These are phyloP conservation scores for Rhodamnia rubescens DNA, from an alignment of 345 rosid genomes.

Conservation along the genomic window DNA sequence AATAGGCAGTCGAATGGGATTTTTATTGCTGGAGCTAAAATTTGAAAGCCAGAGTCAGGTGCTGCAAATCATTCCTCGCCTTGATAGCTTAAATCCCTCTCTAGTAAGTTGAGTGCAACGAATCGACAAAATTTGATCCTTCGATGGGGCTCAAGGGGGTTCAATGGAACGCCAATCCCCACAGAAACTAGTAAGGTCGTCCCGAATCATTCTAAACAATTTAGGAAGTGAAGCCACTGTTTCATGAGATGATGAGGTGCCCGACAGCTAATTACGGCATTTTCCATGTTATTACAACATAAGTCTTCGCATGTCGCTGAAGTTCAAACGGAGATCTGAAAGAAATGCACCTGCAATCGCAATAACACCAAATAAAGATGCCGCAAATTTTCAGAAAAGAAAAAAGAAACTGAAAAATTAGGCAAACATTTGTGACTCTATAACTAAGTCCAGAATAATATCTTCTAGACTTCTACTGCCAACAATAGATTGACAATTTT, in stretches of 20 bases:
- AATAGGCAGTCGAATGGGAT: background rate
- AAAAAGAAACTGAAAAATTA: background rate
- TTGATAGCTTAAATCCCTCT: background rate
- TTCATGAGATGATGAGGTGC: background rate
- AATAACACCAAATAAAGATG: background rate
- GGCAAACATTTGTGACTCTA: background rate
- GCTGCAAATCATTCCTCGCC: background rate
- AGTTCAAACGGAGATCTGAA: slow-evolving; percentile 55
- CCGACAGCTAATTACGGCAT: background rate
- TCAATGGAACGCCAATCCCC: background rate
- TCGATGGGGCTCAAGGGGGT: background rate
- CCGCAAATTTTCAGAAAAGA: background rate
- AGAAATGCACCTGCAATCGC: slow-evolving; percentile 62
- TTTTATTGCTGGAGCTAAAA: background rate
- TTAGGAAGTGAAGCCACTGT: background rate
- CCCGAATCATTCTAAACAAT: background rate
- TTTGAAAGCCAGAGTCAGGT: background rate
- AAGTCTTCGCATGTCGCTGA: slow-evolving; percentile 68
- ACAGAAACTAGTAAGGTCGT: background rate
- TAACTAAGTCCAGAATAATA: background rate
- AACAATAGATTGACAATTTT: background rate
- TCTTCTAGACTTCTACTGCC: background rate
- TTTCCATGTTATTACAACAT: slow-evolving; percentile 32
- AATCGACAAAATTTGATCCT: slow-evolving; percentile 3
- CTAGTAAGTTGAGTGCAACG: background rate